phyloP scores from a whole-genome alignment of 345 rosid genomes.

The Rhizophora mangle region DNA sequence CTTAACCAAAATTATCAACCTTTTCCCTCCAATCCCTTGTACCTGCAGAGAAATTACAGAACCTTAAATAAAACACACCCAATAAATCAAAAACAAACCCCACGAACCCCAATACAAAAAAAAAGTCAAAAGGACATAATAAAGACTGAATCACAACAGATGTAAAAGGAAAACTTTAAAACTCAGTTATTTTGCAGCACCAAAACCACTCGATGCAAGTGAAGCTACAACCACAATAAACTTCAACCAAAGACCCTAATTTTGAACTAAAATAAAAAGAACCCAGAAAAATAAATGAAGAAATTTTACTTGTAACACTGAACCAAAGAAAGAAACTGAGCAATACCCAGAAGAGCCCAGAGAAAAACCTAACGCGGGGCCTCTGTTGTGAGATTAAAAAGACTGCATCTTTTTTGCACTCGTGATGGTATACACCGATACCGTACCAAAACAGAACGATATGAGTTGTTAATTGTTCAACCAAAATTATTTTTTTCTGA shows the following conservation, averaged over 20 bases:
- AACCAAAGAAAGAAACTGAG: background rate
- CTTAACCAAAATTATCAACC: background rate
- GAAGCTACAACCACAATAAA: background rate
- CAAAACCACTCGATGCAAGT: background rate
- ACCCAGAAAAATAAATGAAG: background rate
- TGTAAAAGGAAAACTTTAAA: background rate
- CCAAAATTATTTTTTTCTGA: background rate
- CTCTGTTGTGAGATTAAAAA: conserved; percentile 3
- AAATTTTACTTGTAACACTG: background rate
- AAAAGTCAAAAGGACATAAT: background rate
- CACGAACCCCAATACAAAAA: background rate
- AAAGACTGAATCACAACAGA: background rate
- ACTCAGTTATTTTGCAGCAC: background rate
- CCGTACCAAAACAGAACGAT: background rate
- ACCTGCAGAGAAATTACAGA: background rate
- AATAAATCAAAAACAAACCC: background rate
- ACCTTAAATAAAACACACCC: background rate
- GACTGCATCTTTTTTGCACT: background rate
- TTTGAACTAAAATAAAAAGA: background rate
- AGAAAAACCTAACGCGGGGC: conserved; percentile 12
- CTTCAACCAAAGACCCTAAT: background rate
- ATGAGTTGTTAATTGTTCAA: background rate
- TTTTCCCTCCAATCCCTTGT: background rate
- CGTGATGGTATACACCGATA: background rate
- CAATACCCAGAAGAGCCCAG: conserved; percentile 1